phyloP scores from a whole-genome alignment of 2,329 filamentous ascomycete genomes.

The Magnaporthiopsis poae region DNA sequence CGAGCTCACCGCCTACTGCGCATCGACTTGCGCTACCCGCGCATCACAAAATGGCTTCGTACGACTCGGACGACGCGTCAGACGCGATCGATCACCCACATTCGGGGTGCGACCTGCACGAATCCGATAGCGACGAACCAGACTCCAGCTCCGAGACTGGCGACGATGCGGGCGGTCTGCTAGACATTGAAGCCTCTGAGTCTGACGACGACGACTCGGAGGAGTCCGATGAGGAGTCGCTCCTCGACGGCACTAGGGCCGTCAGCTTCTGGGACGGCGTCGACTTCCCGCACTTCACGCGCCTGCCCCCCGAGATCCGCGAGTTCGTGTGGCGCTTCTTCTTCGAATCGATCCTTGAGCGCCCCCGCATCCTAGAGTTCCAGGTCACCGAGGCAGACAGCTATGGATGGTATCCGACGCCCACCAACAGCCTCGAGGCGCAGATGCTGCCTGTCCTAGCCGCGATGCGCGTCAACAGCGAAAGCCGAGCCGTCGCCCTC shows the following conservation, averaged over 20 bases:
- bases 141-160: not conserved
- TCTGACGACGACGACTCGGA: not conserved
- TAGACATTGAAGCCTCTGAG: not conserved
- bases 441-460: not conserved
- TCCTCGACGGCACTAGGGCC: not conserved
- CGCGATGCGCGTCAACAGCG: constrained; percentile 6
- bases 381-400: not conserved
- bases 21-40: no score
- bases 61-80: not conserved
- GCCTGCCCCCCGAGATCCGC: constrained; percentile 13
- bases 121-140: not conserved
- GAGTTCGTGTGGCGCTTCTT: constrained; percentile 13
- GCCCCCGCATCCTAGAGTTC: constrained; percentile 9
- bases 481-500: constrained; percentile 12
- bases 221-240: not conserved
- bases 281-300: constrained; percentile 10
- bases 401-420: not conserved
- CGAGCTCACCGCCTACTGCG: no score
- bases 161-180: not conserved
- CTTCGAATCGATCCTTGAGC: constrained; percentile 8
- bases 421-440: not conserved
- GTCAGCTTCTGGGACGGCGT: not conserved
- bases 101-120: not conserved
- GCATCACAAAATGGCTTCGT: not conserved
- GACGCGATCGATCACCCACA: not conserved